Conservation (phyloP, 2,329 filamentous ascomycete species). For the Microcyclosporella mali region DNA sequence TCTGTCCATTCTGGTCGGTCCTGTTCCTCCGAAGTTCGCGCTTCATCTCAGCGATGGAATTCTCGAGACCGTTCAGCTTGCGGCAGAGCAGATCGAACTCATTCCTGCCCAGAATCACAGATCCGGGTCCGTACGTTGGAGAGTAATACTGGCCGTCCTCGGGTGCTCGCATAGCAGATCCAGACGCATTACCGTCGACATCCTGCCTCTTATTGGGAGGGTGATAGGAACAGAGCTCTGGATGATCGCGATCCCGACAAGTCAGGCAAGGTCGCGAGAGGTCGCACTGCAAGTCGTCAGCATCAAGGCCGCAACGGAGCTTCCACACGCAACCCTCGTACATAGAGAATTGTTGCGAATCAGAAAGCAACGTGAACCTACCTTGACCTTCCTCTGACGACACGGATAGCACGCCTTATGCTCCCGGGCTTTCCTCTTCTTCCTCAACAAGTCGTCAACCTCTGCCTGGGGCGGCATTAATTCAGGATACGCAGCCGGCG, state of each 20-base stretch:
- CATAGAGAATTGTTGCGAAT: no score
- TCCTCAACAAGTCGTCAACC: conserved; percentile 45
- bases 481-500: conserved; percentile 9
- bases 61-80: conserved; percentile 44
- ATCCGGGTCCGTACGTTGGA: conserved; percentile 9
- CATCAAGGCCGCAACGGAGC: no score
- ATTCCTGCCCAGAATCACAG: conserved; percentile 30
- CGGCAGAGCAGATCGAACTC: conserved; percentile 46
- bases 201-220: conserved; percentile 34
- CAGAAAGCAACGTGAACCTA: no score
- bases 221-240: conserved; percentile 43
- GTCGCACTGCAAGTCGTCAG: conserved; percentile 37
- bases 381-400: conserved; percentile 37
- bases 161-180: conserved; percentile 9
- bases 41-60: conserved; percentile 40
- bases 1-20: conserved; percentile 10
- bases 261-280: conserved; percentile 44
- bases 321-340: no score
- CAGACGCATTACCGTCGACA: conserved; percentile 17
- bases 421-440: conserved; percentile 47
- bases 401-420: conserved; percentile 50
- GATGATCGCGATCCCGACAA: conserved; percentile 46
- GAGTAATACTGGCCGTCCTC: conserved; percentile 14
- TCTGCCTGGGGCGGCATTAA: conserved; percentile 35
- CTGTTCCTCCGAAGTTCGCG: conserved; percentile 26